These are phyloP conservation scores for Ceratobasidium sp. DNA, from an alignment of 1,284 basidiomycete genomes.

Conservation along the genomic window DNA sequence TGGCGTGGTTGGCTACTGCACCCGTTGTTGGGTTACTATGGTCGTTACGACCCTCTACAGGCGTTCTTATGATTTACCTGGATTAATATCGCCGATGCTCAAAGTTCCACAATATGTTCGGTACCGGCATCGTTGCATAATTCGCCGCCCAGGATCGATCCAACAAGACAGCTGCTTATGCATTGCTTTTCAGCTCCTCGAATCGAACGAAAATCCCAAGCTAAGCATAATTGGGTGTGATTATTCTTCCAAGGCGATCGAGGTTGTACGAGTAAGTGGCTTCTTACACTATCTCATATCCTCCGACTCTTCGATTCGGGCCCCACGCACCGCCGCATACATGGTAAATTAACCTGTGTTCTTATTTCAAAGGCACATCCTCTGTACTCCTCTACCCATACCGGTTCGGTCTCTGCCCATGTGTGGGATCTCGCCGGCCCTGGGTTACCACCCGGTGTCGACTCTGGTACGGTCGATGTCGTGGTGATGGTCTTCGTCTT, in stretches of 20 bases:
- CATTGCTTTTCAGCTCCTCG: conserved; percentile 58
- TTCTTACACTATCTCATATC: not conserved
- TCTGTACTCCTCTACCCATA: conserved; percentile 70
- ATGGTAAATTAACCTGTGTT: conserved; percentile 8
- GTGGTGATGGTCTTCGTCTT: conserved; percentile 94
- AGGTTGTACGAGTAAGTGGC: conserved; percentile 78
- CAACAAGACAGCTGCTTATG: conserved; percentile 1
- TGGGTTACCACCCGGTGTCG: conserved; percentile 67
- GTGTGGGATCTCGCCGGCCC: conserved; percentile 90
- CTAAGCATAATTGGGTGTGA: conserved; percentile 84
- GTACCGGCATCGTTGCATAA: not conserved
- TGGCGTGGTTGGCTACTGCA: no score
- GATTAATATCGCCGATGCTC: not conserved
- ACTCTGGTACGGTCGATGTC: conserved; percentile 78
- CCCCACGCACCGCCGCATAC: not conserved
- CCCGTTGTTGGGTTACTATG: no score
- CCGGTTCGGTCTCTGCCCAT: conserved; percentile 76
- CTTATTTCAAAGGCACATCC: conserved; percentile 59
- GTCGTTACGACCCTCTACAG: no score
- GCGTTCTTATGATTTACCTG: no score
- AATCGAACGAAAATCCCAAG: conserved; percentile 80
- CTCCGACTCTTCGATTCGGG: not conserved
- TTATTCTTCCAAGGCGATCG: conserved; percentile 88
- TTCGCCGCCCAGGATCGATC: not conserved
- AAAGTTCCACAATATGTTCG: not conserved